These are phyloP conservation scores for Monotropa hypopitys DNA, from an alignment of 179 eudicot genomes.

Conservation along the genomic window DNA sequence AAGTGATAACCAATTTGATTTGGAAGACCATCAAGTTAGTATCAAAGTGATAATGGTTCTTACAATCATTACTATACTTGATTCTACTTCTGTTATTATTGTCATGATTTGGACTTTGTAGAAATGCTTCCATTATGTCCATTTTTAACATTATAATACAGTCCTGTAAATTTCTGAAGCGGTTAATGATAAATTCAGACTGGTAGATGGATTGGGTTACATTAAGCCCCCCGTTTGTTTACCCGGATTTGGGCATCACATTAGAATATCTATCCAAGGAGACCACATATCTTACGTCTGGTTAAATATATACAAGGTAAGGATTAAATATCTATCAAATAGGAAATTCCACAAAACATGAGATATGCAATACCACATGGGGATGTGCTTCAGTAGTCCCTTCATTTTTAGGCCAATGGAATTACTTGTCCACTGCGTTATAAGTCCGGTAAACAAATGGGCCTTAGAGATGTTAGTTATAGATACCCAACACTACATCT, in stretches of 20 bases:
- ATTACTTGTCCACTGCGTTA: background rate
- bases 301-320: background rate
- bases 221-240: background rate
- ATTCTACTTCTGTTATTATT: background rate
- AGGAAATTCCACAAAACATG: background rate
- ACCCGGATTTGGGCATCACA: background rate
- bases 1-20: constrained; percentile 37
- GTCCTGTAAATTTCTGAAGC: background rate
- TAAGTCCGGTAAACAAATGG: background rate
- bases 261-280: background rate
- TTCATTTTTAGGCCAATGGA: background rate
- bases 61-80: background rate
- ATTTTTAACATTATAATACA: background rate
- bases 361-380: background rate
- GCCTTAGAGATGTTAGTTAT: background rate
- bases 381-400: background rate
- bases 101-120: background rate
- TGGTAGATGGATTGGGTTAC: background rate
- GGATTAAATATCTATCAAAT: background rate
- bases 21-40: constrained; percentile 64
- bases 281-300: background rate
- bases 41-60: background rate
- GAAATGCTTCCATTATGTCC: background rate
- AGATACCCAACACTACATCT: background rate
- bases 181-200: background rate